Conservation (phyloP, 148 eudicot genomes). For the Fagopyrum tataricum region DNA sequence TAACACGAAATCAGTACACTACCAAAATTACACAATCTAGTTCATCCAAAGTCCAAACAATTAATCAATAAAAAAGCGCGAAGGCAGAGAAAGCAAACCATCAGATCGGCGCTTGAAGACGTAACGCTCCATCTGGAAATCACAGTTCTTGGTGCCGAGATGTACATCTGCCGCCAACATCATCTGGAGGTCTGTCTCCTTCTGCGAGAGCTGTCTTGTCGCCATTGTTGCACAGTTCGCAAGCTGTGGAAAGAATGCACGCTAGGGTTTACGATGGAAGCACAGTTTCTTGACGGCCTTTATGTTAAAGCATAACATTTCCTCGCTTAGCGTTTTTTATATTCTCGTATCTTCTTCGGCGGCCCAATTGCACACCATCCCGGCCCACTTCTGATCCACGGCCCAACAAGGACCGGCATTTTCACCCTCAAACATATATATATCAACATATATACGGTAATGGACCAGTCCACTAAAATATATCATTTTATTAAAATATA, state of each 20-base stretch:
- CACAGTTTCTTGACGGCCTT: background rate
- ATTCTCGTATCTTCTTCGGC: too few relatives aligned
- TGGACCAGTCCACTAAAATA: too few relatives aligned
- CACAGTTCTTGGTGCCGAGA: slow-evolving; percentile 51
- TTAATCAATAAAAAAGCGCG: background rate
- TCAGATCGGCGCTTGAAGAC: slow-evolving; percentile 47
- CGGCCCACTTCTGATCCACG: too few relatives aligned
- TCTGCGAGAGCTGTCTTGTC: slow-evolving; percentile 18
- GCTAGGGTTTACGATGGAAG: background rate
- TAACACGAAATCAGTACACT: background rate
- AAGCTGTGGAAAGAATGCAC: background rate
- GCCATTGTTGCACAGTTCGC: slow-evolving; percentile 16
- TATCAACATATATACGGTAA: too few relatives aligned
- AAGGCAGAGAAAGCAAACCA: slow-evolving; percentile 24
- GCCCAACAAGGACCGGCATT: too few relatives aligned
- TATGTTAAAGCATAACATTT: background rate
- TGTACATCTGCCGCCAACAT: slow-evolving; percentile 46
- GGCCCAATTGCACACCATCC: too few relatives aligned
- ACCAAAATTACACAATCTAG: background rate
- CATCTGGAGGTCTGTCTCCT: slow-evolving; percentile 39
- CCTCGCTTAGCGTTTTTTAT: background rate
- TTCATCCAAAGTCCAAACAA: background rate
- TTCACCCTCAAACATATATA: too few relatives aligned
- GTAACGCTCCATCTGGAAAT: slow-evolving; percentile 55
- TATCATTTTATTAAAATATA: too few relatives aligned